Evolutionary conservation across 2,329 filamentous ascomycete genomes (phyloP).

Genomic region (Diaporthe velutina): DNA sequence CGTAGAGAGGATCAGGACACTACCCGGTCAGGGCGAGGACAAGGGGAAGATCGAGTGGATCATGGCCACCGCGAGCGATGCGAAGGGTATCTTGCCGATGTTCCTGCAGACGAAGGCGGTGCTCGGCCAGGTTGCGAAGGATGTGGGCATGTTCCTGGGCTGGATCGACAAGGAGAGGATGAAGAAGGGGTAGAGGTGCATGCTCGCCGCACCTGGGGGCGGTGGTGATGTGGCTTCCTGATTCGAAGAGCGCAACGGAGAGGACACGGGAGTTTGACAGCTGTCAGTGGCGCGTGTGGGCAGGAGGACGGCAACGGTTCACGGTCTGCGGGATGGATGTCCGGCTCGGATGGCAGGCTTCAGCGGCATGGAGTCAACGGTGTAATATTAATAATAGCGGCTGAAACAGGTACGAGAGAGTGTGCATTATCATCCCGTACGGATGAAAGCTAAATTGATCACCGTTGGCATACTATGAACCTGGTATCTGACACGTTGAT

Average conservation of each 20-base stretch:
- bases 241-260: neutral
- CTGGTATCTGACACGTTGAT: neutral
- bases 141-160: constrained; percentile 76
- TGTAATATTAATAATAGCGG: neutral
- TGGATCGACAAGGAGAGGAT: constrained; percentile 68
- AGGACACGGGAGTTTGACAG: neutral
- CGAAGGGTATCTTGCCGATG: constrained; percentile 74
- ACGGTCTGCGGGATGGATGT: neutral
- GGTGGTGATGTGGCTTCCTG: neutral
- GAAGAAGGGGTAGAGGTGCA: constrained; percentile 38
- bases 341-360: constrained; percentile 19
- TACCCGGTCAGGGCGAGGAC: constrained; percentile 47
- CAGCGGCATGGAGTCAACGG: neutral
- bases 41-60: constrained; percentile 75
- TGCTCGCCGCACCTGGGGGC: neutral
- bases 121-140: constrained; percentile 74
- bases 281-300: neutral
- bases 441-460: constrained; percentile 5
- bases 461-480: neutral
- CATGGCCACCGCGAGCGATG: constrained; percentile 83
- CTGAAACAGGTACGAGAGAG: constrained; percentile 5
- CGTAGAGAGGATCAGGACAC: constrained; percentile 70
- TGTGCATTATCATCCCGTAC: neutral
- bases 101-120: constrained; percentile 75
- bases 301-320: neutral